phyloP scores from a whole-genome alignment of 1,139 yeast species.

The Barnettozyma hawaiiensis region DNA sequence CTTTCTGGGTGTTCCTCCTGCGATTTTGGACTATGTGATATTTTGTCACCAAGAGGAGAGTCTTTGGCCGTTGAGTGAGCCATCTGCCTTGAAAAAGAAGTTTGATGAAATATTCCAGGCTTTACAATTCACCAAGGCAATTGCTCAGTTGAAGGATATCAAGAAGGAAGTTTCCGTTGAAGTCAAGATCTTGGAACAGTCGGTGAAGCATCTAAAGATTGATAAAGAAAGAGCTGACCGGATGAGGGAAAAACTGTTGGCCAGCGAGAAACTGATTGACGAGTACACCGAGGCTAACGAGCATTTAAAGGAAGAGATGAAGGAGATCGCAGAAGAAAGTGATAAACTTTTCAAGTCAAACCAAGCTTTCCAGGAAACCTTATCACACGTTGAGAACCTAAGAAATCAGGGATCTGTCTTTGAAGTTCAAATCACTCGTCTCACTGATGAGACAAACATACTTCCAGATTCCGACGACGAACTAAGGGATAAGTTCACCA shows the following conservation, averaged over 20 bases:
- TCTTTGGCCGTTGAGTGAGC: slow-evolving; percentile 94
- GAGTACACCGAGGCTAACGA: slow-evolving; percentile 45
- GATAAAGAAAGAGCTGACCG: slow-evolving; percentile 71
- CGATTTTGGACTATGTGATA: slow-evolving; percentile 85
- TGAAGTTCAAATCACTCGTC: slow-evolving; percentile 44
- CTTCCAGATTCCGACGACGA: slow-evolving; percentile 47
- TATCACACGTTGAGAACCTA: slow-evolving; percentile 59
- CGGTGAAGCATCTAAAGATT: slow-evolving; percentile 65
- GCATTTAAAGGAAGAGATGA: slow-evolving; percentile 44
- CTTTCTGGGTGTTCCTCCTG: slow-evolving; percentile 80
- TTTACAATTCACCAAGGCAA: slow-evolving; percentile 82
- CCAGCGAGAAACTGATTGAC: slow-evolving; percentile 41
- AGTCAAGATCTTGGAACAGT: slow-evolving; percentile 68
- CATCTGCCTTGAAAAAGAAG: slow-evolving; percentile 78
- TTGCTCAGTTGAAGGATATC: slow-evolving; percentile 70
- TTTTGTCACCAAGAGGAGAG: slow-evolving; percentile 98
- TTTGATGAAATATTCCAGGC: slow-evolving; percentile 98
- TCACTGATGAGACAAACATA: slow-evolving; percentile 40
- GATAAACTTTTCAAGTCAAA: slow-evolving; percentile 66
- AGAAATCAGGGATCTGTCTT: slow-evolving; percentile 42
- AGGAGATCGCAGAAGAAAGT: slow-evolving; percentile 50
- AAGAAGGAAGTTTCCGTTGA: slow-evolving; percentile 75
- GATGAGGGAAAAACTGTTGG: slow-evolving; percentile 44
- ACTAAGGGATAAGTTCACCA: slow-evolving; percentile 43
- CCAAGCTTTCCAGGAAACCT: slow-evolving; percentile 72